phyloP scores from a whole-genome alignment of 164 flowering plant genomes.

The Vitis riparia region DNA sequence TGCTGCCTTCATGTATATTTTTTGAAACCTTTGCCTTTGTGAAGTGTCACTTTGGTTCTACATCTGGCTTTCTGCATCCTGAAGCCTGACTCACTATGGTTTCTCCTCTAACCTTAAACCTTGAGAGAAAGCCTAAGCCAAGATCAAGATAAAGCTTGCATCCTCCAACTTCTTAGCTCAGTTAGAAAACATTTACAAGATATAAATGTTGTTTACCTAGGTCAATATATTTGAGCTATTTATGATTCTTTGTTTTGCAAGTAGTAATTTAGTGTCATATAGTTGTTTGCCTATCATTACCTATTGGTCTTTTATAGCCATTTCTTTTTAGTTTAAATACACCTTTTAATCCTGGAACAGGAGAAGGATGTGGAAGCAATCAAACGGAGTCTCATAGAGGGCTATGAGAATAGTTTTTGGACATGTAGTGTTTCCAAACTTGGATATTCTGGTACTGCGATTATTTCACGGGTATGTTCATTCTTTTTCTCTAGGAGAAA shows the following conservation, averaged over 20 bases:
- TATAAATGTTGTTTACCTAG: neutral
- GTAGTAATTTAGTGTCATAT: neutral
- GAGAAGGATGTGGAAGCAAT: constrained; percentile 80
- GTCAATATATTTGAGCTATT: neutral
- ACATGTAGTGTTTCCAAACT: constrained; percentile 90
- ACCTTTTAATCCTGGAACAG: constrained; percentile 39
- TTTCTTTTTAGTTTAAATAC: neutral
- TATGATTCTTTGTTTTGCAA: neutral
- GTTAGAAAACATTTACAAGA: neutral
- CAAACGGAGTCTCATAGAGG: constrained; percentile 62
- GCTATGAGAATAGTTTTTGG: constrained; percentile 89
- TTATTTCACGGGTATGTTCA: constrained; percentile 81
- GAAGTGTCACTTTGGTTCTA: no score
- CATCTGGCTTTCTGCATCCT: no score
- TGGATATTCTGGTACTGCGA: constrained; percentile 97
- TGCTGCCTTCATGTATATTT: no score
- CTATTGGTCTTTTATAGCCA: neutral
- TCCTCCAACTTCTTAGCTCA: neutral
- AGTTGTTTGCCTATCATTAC: neutral
- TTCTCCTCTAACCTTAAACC: no score
- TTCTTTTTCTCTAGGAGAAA: neutral
- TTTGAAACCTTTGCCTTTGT: no score
- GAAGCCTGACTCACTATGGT: no score
- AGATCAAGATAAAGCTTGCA: neutral
- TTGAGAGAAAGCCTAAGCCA: no score